Conservation (phyloP, 2,329 filamentous ascomycete species). For the Penicillium sp. region DNA sequence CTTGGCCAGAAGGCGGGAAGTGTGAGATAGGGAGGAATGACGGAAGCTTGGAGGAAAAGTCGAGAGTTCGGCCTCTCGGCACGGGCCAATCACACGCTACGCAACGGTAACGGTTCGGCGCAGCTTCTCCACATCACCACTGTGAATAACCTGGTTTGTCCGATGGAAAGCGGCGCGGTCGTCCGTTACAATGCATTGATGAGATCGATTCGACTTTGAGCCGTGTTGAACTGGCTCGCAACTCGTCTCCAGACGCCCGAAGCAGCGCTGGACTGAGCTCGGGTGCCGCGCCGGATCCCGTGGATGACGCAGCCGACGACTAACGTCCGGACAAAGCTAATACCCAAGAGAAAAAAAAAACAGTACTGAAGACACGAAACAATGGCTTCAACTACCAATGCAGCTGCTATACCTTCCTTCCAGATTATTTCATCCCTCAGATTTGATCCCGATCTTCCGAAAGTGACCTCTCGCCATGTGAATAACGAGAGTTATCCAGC, state of each 20-base stretch:
- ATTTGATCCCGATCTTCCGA: constrained; percentile 65
- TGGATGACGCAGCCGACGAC: constrained; percentile 14
- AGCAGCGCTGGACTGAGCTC: constrained; percentile 20
- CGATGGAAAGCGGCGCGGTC: constrained; percentile 6
- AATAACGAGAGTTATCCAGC: constrained; percentile 39
- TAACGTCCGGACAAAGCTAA: constrained; percentile 27
- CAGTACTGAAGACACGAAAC: background rate
- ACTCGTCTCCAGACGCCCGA: background rate
- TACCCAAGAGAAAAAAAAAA: constrained; percentile 15
- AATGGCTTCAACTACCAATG: constrained; percentile 19
- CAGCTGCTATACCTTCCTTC: constrained; percentile 46
- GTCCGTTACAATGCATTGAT: background rate
- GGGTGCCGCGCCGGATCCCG: constrained; percentile 22
- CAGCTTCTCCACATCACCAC: constrained; percentile 25
- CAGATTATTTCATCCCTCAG: constrained; percentile 72
- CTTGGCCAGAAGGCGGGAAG: constrained; percentile 29
- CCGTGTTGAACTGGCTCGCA: background rate
- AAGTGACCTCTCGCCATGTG: constrained; percentile 33
- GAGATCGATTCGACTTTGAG: background rate
- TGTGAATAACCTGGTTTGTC: constrained; percentile 15
- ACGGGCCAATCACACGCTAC: constrained; percentile 38
- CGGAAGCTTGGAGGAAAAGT: constrained; percentile 41
- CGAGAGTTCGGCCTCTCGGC: constrained; percentile 34
- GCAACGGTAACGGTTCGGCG: constrained; percentile 18
- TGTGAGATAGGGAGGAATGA: constrained; percentile 36